Conservation (phyloP, 768 basidiomycete genomes). For the Tubosaeta brunneosetosa region DNA sequence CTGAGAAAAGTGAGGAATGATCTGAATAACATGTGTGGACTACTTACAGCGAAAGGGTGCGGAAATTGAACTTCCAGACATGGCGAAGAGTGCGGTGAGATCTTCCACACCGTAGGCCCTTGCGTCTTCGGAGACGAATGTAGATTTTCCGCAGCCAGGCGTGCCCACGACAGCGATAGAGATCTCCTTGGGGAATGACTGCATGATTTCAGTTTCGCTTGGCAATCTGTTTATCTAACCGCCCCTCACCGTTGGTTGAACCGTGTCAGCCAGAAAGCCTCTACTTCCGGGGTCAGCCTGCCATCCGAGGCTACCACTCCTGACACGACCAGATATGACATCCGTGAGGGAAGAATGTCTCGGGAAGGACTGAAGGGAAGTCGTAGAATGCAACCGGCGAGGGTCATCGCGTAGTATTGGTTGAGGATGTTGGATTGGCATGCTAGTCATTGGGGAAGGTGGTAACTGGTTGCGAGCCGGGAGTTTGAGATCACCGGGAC, state of each 20-base stretch:
- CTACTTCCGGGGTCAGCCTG: slow-evolving; percentile 28
- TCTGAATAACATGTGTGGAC: background rate
- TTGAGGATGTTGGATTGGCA: slow-evolving; percentile 35
- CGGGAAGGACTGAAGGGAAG: slow-evolving; percentile 37
- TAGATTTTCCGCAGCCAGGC: slow-evolving; percentile 78
- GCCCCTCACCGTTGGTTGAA: slow-evolving; percentile 22
- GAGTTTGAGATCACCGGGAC: slow-evolving; percentile 59
- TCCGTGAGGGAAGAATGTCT: slow-evolving; percentile 28
- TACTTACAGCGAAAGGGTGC: slow-evolving; percentile 40
- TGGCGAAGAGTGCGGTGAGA: slow-evolving; percentile 30
- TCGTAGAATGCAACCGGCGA: slow-evolving; percentile 35
- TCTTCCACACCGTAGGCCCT: slow-evolving; percentile 54
- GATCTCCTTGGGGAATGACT: slow-evolving; percentile 34
- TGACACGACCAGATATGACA: slow-evolving; percentile 42
- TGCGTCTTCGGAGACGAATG: slow-evolving; percentile 73
- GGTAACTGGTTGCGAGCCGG: slow-evolving; percentile 49
- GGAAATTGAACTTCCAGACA: slow-evolving; percentile 31
- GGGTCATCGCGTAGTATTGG: slow-evolving; percentile 36
- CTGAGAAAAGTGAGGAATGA: slow-evolving; percentile 28
- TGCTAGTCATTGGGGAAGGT: slow-evolving; percentile 24
- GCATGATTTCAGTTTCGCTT: slow-evolving; percentile 6
- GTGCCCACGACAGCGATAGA: slow-evolving; percentile 79
- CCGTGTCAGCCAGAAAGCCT: slow-evolving; percentile 15
- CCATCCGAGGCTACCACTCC: slow-evolving; percentile 59
- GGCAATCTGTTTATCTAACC: background rate